These are phyloP conservation scores for Chlamydomonas reinhardtii DNA, from an alignment of 163 green algal species.

Conservation along the genomic window DNA sequence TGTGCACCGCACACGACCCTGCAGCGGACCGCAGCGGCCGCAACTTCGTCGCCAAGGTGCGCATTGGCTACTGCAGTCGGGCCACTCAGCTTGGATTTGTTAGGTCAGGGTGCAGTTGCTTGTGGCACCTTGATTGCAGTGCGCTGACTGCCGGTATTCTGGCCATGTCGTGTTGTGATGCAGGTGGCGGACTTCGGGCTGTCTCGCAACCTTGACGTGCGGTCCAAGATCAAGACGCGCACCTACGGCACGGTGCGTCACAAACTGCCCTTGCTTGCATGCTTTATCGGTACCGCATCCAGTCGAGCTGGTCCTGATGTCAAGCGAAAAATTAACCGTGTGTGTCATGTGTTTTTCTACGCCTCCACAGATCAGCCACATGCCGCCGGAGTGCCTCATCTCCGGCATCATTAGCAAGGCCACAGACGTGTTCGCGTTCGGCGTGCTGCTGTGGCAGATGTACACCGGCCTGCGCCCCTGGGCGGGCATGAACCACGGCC, in stretches of 20 bases:
- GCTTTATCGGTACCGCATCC: too few species aligned
- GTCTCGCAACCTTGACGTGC: slow-evolving; percentile 42
- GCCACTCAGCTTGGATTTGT: too few species aligned
- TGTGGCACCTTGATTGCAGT: too few species aligned
- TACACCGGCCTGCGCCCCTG: slow-evolving; percentile 56
- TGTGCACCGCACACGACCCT: slow-evolving; percentile 33
- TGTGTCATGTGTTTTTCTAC: too few species aligned
- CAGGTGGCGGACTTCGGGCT: slow-evolving; percentile 63
- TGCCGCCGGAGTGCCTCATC: slow-evolving; percentile 61
- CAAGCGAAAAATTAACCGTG: too few species aligned
- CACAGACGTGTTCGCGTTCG: slow-evolving; percentile 75
- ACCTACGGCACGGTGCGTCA: slow-evolving; percentile 63
- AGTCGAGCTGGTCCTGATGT: too few species aligned
- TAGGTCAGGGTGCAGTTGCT: too few species aligned
- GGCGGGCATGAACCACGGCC: slow-evolving; percentile 60
- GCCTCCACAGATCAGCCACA: slow-evolving; percentile 51
- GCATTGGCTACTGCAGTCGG: background rate
- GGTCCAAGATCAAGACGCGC: slow-evolving; percentile 58
- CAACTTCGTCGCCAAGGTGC: slow-evolving; percentile 50
- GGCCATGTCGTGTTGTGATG: too few species aligned
- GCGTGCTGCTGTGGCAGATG: slow-evolving; percentile 73
- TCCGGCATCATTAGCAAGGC: slow-evolving; percentile 56
- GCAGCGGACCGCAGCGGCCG: slow-evolving; percentile 24
- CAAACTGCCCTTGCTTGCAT: too few species aligned
- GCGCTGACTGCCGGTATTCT: too few species aligned